A percentile compares a stretch with the other conserved stretches of the same genome.
These are phyloP conservation scores for Penicillium digitatum DNA, from an alignment of 2,329 filamentous ascomycete genomes.

Conservation along the genomic window DNA sequence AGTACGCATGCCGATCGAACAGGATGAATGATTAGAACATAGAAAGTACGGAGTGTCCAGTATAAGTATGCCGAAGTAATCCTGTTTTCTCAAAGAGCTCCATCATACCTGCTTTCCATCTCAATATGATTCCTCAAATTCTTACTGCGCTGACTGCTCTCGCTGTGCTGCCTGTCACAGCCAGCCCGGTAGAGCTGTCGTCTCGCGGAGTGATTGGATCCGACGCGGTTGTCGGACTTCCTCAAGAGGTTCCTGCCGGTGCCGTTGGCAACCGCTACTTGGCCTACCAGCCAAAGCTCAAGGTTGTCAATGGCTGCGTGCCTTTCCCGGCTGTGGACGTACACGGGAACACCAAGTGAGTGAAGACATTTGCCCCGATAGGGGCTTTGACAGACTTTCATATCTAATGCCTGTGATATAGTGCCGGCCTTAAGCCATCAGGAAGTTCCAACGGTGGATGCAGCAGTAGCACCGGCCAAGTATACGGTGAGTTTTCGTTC, in stretches of 20 bases:
- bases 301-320: conserved; percentile 58
- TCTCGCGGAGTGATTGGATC: conserved; percentile 44
- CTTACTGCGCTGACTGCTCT: conserved; percentile 5
- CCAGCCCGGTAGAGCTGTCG: background rate
- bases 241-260: conserved; percentile 50
- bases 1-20: background rate
- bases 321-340: conserved; percentile 60
- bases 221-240: conserved; percentile 52
- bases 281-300: conserved; percentile 55
- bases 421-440: conserved; percentile 43
- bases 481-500: conserved; percentile 39
- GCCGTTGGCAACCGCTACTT: conserved; percentile 49
- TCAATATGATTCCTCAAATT: conserved; percentile 7
- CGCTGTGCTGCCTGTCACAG: background rate
- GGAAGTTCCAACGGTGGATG: conserved; percentile 43
- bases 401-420: conserved; percentile 17
- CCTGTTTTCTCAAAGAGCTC: background rate
- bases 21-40: background rate
- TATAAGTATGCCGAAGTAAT: background rate
- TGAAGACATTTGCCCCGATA: background rate
- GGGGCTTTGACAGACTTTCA: background rate
- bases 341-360: conserved; percentile 55
- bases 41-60: background rate
- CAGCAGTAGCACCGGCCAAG: conserved; percentile 47
- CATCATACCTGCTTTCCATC: background rate